Evolutionary conservation across 1,284 basidiomycete species (phyloP).

Genomic region (Ustilago tritici): DNA sequence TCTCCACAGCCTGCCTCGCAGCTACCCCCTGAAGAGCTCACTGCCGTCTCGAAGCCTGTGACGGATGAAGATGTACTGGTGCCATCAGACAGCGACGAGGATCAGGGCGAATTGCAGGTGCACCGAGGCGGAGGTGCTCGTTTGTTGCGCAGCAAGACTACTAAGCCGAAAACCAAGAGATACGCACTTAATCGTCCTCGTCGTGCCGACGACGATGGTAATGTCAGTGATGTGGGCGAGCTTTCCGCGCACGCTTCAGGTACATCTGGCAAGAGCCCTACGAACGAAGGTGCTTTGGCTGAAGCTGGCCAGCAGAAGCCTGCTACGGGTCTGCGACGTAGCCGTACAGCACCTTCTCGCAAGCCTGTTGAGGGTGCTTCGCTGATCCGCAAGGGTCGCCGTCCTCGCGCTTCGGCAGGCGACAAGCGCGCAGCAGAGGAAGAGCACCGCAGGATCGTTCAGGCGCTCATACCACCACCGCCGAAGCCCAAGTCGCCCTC

Average conservation of each 20-base stretch:
- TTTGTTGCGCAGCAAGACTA: slow-evolving; percentile 50
- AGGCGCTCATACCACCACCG: slow-evolving; percentile 43
- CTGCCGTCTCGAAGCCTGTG: slow-evolving; percentile 54
- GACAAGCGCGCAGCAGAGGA: slow-evolving; percentile 42
- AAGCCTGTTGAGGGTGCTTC: slow-evolving; percentile 40
- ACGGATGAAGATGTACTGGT: slow-evolving; percentile 42
- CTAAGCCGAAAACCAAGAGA: slow-evolving; percentile 36
- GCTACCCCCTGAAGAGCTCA: slow-evolving; percentile 57
- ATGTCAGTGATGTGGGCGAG: slow-evolving; percentile 29
- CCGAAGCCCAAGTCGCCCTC: slow-evolving; percentile 37
- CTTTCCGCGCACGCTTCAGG: slow-evolving; percentile 23
- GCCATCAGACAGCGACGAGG: slow-evolving; percentile 68
- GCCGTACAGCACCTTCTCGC: slow-evolving; percentile 46
- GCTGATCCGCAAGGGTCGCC: slow-evolving; percentile 32
- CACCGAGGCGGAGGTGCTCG: slow-evolving; percentile 67
- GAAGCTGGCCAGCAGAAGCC: slow-evolving; percentile 13
- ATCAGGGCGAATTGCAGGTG: slow-evolving; percentile 62
- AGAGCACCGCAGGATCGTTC: slow-evolving; percentile 45
- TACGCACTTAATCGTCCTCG: slow-evolving; percentile 26
- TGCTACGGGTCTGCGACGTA: slow-evolving; percentile 42
- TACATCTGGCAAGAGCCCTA: slow-evolving; percentile 27
- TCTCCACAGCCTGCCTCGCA: slow-evolving; percentile 59
- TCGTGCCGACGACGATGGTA: slow-evolving; percentile 17
- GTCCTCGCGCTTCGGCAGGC: slow-evolving; percentile 48
- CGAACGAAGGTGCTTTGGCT: slow-evolving; percentile 6